Evolutionary conservation across 345 rosid genomes (phyloP).

Genomic region (Eucalyptus paniculata): DNA sequence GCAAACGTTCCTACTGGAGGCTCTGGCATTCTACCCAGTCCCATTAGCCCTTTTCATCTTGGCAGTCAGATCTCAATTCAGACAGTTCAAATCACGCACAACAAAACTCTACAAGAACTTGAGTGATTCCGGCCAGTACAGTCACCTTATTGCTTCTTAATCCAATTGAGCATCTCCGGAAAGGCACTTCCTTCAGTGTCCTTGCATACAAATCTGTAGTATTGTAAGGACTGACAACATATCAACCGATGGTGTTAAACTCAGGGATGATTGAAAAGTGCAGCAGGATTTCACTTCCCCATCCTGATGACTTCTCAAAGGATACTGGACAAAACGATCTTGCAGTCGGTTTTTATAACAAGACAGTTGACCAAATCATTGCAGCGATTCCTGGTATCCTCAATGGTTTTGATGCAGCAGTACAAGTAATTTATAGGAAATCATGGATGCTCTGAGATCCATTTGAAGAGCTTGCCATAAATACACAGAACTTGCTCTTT

Average conservation of each 20-base stretch:
- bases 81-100: slow-evolving; percentile 40
- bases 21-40: slow-evolving; percentile 40
- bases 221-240: background rate
- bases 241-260: background rate
- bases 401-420: slow-evolving; percentile 10
- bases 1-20: slow-evolving; percentile 65
- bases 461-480: background rate
- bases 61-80: slow-evolving; percentile 41
- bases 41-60: slow-evolving; percentile 52
- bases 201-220: background rate
- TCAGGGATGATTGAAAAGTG: background rate
- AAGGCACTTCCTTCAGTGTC: background rate
- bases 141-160: background rate
- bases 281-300: background rate
- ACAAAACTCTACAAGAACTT: slow-evolving; percentile 24
- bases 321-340: slow-evolving; percentile 43
- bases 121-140: slow-evolving; percentile 13
- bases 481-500: background rate
- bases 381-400: slow-evolving; percentile 13
- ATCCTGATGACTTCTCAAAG: background rate
- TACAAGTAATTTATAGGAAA: slow-evolving; percentile 15
- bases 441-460: background rate
- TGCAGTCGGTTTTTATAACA: slow-evolving; percentile 11
- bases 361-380: slow-evolving; percentile 17
- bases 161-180: background rate